A percentile compares a stretch with the other conserved stretches of the same genome.
Evolutionary conservation across 257 asterid genomes (phyloP).

Genomic region (Lycium barbarum): DNA sequence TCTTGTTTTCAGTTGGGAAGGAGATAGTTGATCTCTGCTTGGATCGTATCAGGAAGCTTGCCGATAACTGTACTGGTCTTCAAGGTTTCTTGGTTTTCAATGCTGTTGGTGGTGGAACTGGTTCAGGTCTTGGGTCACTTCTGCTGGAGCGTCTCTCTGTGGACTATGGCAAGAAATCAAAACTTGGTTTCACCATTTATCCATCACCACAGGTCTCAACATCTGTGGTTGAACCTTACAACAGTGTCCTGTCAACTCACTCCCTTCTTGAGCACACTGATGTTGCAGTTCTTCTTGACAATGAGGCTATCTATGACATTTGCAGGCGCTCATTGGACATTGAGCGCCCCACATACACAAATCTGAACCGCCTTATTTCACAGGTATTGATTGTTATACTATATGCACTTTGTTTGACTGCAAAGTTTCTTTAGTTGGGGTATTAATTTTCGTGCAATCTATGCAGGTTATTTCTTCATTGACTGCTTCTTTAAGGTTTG

Average conservation of each 20-base stretch:
- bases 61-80: conserved; percentile 39
- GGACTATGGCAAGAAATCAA: conserved; percentile 43
- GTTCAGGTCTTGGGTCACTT: conserved; percentile 44
- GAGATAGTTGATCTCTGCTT: conserved; percentile 46
- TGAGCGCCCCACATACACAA: conserved; percentile 42
- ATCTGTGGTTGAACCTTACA: conserved; percentile 42
- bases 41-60: conserved; percentile 41
- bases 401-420: neutral
- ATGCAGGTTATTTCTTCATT: conserved; percentile 41
- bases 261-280: conserved; percentile 45
- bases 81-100: conserved; percentile 40
- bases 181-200: conserved; percentile 42
- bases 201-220: conserved; percentile 45
- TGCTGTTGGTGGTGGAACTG: conserved; percentile 44
- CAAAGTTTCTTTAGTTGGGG: neutral
- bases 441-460: conserved; percentile 1
- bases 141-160: conserved; percentile 41
- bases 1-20: conserved; percentile 34
- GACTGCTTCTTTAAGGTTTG: conserved; percentile 43
- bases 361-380: conserved; percentile 42
- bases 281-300: conserved; percentile 37
- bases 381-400: conserved; percentile 28
- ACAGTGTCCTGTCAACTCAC: conserved; percentile 43
- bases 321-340: conserved; percentile 31
- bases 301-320: conserved; percentile 30